Percentiles rank a stretch among this genome's conserved stretches.
Evolutionary conservation across 768 basidiomycete species (phyloP).

Genomic region (Chiua virens): DNA sequence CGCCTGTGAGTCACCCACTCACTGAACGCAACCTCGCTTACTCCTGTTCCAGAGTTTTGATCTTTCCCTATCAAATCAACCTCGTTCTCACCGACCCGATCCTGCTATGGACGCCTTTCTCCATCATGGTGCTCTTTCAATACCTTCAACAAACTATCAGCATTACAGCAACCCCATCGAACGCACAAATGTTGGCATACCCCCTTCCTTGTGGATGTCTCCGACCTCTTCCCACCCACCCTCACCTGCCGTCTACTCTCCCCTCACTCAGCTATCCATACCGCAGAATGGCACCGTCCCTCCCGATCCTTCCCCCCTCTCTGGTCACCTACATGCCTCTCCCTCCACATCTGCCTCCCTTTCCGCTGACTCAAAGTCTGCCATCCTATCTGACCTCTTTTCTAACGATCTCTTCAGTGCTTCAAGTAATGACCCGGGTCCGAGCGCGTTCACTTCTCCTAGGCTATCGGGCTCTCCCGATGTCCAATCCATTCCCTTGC

Average conservation of each 20-base stretch:
- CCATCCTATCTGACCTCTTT: slow-evolving; percentile 69
- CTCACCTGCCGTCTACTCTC: slow-evolving; percentile 41
- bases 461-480: slow-evolving; percentile 69
- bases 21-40: slow-evolving; percentile 1
- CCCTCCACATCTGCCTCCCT: slow-evolving; percentile 48
- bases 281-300: slow-evolving; percentile 32
- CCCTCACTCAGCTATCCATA: slow-evolving; percentile 39
- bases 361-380: slow-evolving; percentile 54
- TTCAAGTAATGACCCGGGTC: slow-evolving; percentile 29
- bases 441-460: slow-evolving; percentile 65
- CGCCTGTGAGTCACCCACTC: slow-evolving; percentile 11
- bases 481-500: slow-evolving; percentile 45
- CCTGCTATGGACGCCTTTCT: slow-evolving; percentile 6
- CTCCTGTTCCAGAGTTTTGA: slow-evolving; percentile 15
- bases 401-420: slow-evolving; percentile 61
- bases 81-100: slow-evolving; percentile 14
- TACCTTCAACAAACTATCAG: slow-evolving; percentile 20
- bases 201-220: slow-evolving; percentile 87
- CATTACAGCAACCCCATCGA: slow-evolving; percentile 39
- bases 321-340: slow-evolving; percentile 35
- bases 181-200: slow-evolving; percentile 54
- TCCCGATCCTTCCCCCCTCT: slow-evolving; percentile 35
- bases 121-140: slow-evolving; percentile 21
- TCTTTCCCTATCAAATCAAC: slow-evolving; percentile 15
- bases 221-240: slow-evolving; percentile 52